Conservation (phyloP, 345 rosid species). For the Corymbia maculata region DNA sequence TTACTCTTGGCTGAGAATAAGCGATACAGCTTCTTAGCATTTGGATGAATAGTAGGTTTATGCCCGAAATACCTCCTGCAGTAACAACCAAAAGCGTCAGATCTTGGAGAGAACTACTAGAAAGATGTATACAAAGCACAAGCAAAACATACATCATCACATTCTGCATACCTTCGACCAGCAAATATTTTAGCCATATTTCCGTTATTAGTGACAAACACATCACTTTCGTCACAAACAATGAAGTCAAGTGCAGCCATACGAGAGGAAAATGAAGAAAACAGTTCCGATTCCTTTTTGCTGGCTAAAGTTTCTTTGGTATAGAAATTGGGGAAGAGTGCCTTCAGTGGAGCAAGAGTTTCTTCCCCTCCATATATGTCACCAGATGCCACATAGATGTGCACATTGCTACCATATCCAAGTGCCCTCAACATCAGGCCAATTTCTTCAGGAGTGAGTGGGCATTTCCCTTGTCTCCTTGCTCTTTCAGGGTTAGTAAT, state of each 20-base stretch:
- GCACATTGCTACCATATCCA: conserved; percentile 86
- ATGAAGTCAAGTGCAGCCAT: conserved; percentile 99
- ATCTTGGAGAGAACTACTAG: not conserved
- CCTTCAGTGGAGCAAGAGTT: conserved; percentile 72
- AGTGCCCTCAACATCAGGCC: conserved; percentile 95
- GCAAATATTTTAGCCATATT: conserved; percentile 95
- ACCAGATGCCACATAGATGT: conserved; percentile 97
- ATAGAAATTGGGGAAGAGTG: conserved; percentile 80
- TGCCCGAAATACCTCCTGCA: conserved; percentile 92
- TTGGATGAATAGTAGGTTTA: conserved; percentile 92
- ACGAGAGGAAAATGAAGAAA: conserved; percentile 78
- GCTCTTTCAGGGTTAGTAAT: conserved; percentile 69
- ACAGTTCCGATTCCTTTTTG: conserved; percentile 65
- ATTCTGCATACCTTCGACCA: conserved; percentile 59
- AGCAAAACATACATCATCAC: not conserved
- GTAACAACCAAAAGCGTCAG: not conserved
- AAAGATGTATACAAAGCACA: not conserved
- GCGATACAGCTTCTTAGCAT: conserved; percentile 74
- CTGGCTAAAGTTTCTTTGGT: conserved; percentile 79
- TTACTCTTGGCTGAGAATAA: conserved; percentile 56
- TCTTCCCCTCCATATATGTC: conserved; percentile 87
- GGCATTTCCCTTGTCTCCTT: conserved; percentile 97
- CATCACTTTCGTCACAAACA: conserved; percentile 94
- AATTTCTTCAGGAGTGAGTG: conserved; percentile 93
- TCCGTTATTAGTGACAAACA: conserved; percentile 94